Evolutionary conservation across 202 grass and related monocot genomes (phyloP), one percentile per base, ranked within the genome.

Genomic region (Brachypodium distachyon): DNA sequence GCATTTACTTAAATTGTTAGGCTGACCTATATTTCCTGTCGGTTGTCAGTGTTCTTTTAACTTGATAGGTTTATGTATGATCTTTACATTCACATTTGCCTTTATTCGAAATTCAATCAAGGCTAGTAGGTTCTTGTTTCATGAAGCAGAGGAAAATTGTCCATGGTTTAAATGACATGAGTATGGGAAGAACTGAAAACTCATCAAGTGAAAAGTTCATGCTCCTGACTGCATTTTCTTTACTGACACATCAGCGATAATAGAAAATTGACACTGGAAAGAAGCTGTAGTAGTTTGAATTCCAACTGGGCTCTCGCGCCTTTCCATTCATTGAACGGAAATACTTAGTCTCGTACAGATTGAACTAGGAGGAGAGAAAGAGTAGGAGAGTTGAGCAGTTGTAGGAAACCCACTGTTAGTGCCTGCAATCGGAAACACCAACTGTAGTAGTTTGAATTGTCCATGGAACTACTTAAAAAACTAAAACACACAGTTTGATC

Each of bases 1-100:
- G 12, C 52, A 66, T n/a, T n/a, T 48, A 54, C 25, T 81, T 61
- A 54, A 76, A 50, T 81, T 67, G 10, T 75, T 75, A 37, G 53
- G 14, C 26, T 51, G 42, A 44, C 25, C 38, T 36, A 43, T 54
- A 19, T 70, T 55, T 14, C 46, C 32, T 67, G 34, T 8, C 9
- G 26, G 43, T 13, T 54, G 22, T 8, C 33, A 34, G 32, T 11
- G 3, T 38, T 16, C 23, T 33, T 53, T 48, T 26, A 41, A n/a
- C 66, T 79, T 38, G 21, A 33, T 54, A 22, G 61, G 3, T 32
- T 47, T 56, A 54, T 2, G 29, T 12, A 47, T 84, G 5, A 72
- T 43, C 14, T 61, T 49, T 57, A 17, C 32, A 43, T 84, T 38
- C 37, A 73, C 67, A 56, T 72, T 71, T 77, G 18, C 59, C 49